phyloP scores from a whole-genome alignment of 179 eudicot genomes.

The Sideroxylon spinosum region DNA sequence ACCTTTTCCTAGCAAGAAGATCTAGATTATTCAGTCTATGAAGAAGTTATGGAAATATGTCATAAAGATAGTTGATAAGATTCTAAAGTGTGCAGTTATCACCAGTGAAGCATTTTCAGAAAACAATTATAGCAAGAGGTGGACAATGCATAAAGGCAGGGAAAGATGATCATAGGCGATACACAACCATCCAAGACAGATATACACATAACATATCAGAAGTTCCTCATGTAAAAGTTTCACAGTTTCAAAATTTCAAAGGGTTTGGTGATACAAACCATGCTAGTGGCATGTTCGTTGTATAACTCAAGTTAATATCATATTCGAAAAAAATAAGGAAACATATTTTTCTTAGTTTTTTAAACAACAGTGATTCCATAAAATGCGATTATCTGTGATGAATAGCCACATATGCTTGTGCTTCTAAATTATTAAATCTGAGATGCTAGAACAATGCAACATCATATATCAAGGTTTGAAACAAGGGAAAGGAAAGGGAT shows the following conservation, averaged over 20 bases:
- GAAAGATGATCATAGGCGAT: neutral
- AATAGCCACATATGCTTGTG: neutral
- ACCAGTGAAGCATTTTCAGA: neutral
- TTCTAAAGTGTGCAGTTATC: neutral
- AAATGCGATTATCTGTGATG: neutral
- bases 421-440: neutral
- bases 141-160: neutral
- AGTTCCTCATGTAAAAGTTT: neutral
- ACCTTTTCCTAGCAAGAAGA: too few species aligned
- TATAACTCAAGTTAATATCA: neutral
- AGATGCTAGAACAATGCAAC: neutral
- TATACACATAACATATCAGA: neutral
- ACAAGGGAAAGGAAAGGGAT: slow-evolving; percentile 21
- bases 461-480: neutral
- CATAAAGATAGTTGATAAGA: neutral
- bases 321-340: neutral
- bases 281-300: neutral
- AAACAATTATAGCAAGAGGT: slow-evolving; percentile 6
- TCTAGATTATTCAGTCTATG: too few species aligned
- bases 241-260: neutral
- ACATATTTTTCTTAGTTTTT: too few species aligned
- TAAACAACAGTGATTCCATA: too few species aligned
- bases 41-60: neutral
- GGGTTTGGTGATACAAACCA: slow-evolving; percentile 1
- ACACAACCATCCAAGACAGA: neutral